Evolutionary conservation across 2,329 filamentous ascomycete genomes (phyloP).

Genomic region (Metarhizium album): DNA sequence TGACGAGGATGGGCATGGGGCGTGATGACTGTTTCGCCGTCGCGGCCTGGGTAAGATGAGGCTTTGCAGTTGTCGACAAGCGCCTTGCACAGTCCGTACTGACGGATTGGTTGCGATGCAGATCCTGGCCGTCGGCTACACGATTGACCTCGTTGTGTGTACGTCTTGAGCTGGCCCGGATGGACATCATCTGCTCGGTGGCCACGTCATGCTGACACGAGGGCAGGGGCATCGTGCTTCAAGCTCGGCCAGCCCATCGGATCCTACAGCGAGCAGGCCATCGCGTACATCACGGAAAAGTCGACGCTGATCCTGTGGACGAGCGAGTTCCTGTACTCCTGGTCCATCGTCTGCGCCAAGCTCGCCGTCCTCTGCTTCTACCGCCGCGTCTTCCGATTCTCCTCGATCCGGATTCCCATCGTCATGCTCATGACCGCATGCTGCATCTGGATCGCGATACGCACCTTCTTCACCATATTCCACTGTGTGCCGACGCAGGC

Average conservation of each 20-base stretch:
- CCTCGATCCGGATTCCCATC: constrained; percentile 18
- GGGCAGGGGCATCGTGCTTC: not conserved
- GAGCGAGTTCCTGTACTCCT: constrained; percentile 17
- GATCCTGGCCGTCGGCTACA: not conserved
- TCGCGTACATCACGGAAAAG: constrained; percentile 1
- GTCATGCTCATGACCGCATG: constrained; percentile 15
- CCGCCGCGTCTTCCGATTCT: constrained; percentile 19
- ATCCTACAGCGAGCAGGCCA: not conserved
- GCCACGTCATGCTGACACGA: too few species aligned
- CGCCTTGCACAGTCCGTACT: not conserved
- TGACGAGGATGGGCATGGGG: constrained; percentile 13
- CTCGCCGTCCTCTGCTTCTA: constrained; percentile 20
- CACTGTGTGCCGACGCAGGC: constrained; percentile 22
- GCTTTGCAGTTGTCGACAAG: not conserved
- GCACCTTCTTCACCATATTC: constrained; percentile 21
- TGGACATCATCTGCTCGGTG: too few species aligned
- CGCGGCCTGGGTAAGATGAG: not conserved
- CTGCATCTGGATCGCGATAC: constrained; percentile 17
- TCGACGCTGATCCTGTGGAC: constrained; percentile 15
- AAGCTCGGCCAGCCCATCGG: not conserved
- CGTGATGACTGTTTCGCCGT: constrained; percentile 13
- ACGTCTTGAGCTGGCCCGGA: not conserved
- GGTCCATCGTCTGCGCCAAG: constrained; percentile 18
- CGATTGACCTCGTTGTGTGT: not conserved
- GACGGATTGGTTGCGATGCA: not conserved